Evolutionary conservation across 805 yeast genomes (phyloP), one percentile per base, ranked within the genome.

Genomic region (Starmerella potacharoeniae): DNA sequence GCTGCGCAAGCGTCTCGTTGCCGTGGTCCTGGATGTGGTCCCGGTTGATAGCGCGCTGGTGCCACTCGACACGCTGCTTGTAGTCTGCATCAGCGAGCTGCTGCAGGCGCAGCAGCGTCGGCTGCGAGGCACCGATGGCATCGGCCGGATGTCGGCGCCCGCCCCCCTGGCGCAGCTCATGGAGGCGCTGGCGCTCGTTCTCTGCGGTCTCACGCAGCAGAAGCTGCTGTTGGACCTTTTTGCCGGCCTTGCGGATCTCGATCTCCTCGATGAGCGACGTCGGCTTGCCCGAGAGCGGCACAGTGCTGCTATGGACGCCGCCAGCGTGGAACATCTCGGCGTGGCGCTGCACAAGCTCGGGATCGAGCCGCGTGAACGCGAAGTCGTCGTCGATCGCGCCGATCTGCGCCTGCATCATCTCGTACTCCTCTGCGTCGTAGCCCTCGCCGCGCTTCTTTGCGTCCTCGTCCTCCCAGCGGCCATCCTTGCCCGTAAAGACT

Each of bases 191-290:
- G 13, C 62, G 48, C 43, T 59, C 64, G 41, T 55, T 49, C 16
- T 58, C 56, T 5, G 53, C 60, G 5, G 58, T 59, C n/a, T 67
- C 70, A 10, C 62, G 55, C 10, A 51, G 45, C 29, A 68, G 58
- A 16, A 61, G 58, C 31, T 58, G 54, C 17, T 56, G 60, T 55
- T 67, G 70, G 2, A 64, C 59, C 41, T 52, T 54, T 17, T 64
- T 55, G 37, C 68, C 71, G 28, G 65, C 64, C 53, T 69, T 69
- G 33, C 73, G 66, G 37, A 68, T 61, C 54, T 69, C 73, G 36
- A 69, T 57, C 54, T 69, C 73, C 55, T 69, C 73, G 35, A 69
- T 66, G n/a, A 69, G 59, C 11, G 72, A 67, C 16, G 65, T 65
- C 0, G 68, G 64, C 43, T 62, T 63, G 7, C 63, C 60, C 14